Base-by-base conservation (phyloP, 768 basidiomycete species). In the Suillus plorans region DNA sequence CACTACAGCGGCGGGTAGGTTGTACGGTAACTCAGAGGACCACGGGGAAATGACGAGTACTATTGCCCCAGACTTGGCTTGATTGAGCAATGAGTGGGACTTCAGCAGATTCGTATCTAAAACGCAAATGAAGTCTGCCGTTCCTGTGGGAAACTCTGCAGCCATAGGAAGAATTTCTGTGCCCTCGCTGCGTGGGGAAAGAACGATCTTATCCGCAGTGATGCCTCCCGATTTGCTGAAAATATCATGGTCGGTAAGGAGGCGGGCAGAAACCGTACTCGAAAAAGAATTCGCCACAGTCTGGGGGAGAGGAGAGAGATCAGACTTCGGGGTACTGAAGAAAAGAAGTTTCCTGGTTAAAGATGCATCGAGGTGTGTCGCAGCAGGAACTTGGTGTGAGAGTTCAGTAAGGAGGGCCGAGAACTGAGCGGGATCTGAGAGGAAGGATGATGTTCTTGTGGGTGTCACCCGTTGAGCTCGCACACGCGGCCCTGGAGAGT, bases 91-190 rank as follows among this genome's bases (percentile, higher is more conserved):
- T 10, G 87, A 84, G 71, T 95, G 94, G 0, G 89, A 84, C 74
- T 91, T 94, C 69, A 97, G 81, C 39, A 99, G 80, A 57, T 77
- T 81, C 57, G 90, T 86, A 65, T 96, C 93, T 45, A 94, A 80
- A 41, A 98, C 77, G 63, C 86, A 89, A 50, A 89, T 73, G 73
- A 94, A 91, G 77, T 94, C 90, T 1, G 86, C 82, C 57, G 79
- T 77, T 22, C 86, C 86, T 2, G 36, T 60, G 66, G 92, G 87
- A 66, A 94, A 69, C 44, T 81, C 70, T 63, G 85, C 68, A 47
- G 86, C 78, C 52, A 91, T 70, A 20, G 92, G 89, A 20, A 86
- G 60, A 65, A 77, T 74, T 31, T 79, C 78, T 13, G 73, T 67
- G 18, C 70, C 69, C 4, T 71, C 76, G 4, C 71, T 73, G 66